Percentiles rank a stretch among this genome's conserved stretches.
These are phyloP conservation scores for Avena insularis DNA, from an alignment of 176 grass and related monocot species.

Conservation along the genomic window DNA sequence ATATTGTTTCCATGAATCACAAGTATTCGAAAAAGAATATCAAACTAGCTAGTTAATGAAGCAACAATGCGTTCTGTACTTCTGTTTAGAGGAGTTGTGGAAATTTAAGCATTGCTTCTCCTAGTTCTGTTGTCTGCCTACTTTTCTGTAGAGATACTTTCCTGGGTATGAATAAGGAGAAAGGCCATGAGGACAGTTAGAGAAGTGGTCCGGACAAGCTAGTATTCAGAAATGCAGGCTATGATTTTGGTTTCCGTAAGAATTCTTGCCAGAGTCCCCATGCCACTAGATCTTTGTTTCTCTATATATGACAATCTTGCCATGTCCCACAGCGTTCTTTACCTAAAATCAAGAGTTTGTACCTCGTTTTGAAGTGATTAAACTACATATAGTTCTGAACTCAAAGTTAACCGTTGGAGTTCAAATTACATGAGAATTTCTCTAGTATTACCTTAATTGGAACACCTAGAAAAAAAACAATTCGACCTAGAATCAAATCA, in stretches of 20 bases:
- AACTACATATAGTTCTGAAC: background rate
- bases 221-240: slow-evolving; percentile 37
- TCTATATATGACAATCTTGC: background rate
- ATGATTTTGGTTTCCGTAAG: slow-evolving; percentile 40
- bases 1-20: background rate
- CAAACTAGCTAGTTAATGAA: background rate
- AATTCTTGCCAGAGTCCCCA: slow-evolving; percentile 17
- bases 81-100: background rate
- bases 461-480: background rate
- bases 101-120: background rate
- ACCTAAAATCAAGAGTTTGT: background rate
- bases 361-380: background rate
- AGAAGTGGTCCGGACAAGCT: slow-evolving; percentile 37
- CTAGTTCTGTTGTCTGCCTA: background rate
- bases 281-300: slow-evolving; percentile 30
- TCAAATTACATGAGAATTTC: background rate
- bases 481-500: slow-evolving; percentile 28
- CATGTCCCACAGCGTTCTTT: background rate
- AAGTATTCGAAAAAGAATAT: background rate
- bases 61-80: background rate
- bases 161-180: slow-evolving; percentile 22
- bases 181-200: slow-evolving; percentile 11
- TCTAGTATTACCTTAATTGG: background rate
- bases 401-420: background rate
- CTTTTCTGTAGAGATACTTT: slow-evolving; percentile 28